Evolutionary conservation across 768 basidiomycete genomes (phyloP), one percentile per base, ranked within the genome.

Genomic region (Flagelloscypha sp.): DNA sequence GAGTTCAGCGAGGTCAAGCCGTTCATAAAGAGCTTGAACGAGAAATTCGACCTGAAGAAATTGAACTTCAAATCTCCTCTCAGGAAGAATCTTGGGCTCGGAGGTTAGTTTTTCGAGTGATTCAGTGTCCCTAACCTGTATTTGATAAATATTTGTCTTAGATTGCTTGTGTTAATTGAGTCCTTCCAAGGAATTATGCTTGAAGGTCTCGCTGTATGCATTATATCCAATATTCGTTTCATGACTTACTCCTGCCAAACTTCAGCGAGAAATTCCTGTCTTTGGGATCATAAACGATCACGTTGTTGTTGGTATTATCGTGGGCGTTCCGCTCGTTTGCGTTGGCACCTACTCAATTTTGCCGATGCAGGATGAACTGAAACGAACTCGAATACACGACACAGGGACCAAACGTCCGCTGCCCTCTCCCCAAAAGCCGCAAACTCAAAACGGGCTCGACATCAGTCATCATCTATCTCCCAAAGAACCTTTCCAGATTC

Each of bases 231-330:
- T 15, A 30, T 32, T 35, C 33, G 6, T 30, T 5, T 15, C 5
- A 45, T 30, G 33, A 35, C 19, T 35, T 47, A 22, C 21, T 8
- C 5, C 5, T 35, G n/a, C n/a, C n/a, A 21, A 7, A 15, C 24
- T 41, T 33, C 38, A 88, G 81, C 76, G 89, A 6, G 90, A 94
- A 57, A 66, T 92, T 35, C 86, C 85, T 3, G 79, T 93, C 2
- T 85, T 90, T 43, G 84, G 84, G 0, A 65, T 86, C 37, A 54
- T 88, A 4, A 68, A 82, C 17, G 72, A 58, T 17, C 62, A 78
- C 36, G 58, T 83, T 15, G 67, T 93, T 11, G 52, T 75, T 17
- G 90, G 90, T 1, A 62, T 88, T 21, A 84, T 93, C 27, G 90
- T 84, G 52, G 40, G 69, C 42, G 29, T 22, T 22, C 25, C 11